These are phyloP conservation scores for Epichloe bromicola DNA, from an alignment of 2,329 filamentous ascomycete species.

Conservation along the genomic window DNA sequence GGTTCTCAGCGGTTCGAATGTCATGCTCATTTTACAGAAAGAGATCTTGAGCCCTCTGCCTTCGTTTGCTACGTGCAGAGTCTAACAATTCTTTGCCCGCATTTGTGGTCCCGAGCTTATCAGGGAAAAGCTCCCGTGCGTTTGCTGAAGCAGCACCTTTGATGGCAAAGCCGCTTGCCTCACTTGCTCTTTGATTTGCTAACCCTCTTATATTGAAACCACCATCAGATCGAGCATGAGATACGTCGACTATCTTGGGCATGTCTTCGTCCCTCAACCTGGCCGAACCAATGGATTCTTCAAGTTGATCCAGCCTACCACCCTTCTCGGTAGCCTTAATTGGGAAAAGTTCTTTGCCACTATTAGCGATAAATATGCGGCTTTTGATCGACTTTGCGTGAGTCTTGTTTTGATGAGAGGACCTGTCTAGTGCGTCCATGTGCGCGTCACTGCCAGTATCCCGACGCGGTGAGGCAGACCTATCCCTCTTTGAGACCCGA, in stretches of 20 bases:
- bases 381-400: conserved; percentile 22
- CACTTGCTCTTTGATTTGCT: conserved; percentile 31
- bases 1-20: not conserved
- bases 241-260: conserved; percentile 45
- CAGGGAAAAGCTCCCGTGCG: conserved; percentile 56
- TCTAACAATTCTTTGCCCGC: conserved; percentile 57
- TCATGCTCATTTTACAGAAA: conserved; percentile 39
- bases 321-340: conserved; percentile 16
- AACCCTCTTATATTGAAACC: conserved; percentile 49
- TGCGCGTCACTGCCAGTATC: conserved; percentile 28
- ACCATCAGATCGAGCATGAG: conserved; percentile 27
- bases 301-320: conserved; percentile 25
- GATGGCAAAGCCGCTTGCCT: conserved; percentile 45
- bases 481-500: conserved; percentile 23
- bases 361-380: conserved; percentile 18
- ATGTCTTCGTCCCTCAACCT: conserved; percentile 24
- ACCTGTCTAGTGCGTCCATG: conserved; percentile 20
- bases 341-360: conserved; percentile 27
- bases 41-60: conserved; percentile 60
- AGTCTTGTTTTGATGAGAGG: conserved; percentile 21
- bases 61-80: conserved; percentile 34
- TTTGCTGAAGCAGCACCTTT: conserved; percentile 43
- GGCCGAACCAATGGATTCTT: conserved; percentile 25
- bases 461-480: conserved; percentile 39
- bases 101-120: conserved; percentile 43